Evolutionary conservation across 257 asterid genomes (phyloP).

Genomic region (Euphrasia confusa): DNA sequence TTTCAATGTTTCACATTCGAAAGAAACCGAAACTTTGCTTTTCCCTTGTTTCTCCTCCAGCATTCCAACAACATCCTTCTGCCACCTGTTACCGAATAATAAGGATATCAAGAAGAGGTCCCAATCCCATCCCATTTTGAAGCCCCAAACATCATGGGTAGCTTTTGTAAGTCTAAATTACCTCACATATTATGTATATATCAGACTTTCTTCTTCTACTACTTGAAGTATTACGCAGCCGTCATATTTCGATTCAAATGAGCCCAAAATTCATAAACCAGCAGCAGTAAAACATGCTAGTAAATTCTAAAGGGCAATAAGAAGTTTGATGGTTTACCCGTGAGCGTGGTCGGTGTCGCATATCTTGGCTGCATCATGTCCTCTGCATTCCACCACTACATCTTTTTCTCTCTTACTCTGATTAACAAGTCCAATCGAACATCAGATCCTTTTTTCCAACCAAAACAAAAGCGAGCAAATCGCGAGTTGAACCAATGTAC

Average conservation of each 20-base stretch:
- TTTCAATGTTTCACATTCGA: slow-evolving; percentile 91
- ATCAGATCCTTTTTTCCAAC: slow-evolving; percentile 16
- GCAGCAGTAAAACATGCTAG: neutral
- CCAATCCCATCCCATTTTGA: slow-evolving; percentile 7
- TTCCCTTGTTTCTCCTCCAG: slow-evolving; percentile 65
- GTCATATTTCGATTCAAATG: neutral
- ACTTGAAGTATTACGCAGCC: neutral
- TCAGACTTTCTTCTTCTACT: neutral
- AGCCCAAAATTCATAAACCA: neutral
- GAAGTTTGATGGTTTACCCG: slow-evolving; percentile 43
- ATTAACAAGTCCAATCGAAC: slow-evolving; percentile 1
- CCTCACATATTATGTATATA: neutral
- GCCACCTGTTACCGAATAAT: slow-evolving; percentile 58
- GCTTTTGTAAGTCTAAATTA: neutral
- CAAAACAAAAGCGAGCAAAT: slow-evolving; percentile 1
- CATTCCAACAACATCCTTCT: slow-evolving; percentile 81
- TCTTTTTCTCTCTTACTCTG: slow-evolving; percentile 66
- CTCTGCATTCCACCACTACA: slow-evolving; percentile 87
- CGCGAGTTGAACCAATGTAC: neutral
- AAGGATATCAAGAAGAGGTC: neutral
- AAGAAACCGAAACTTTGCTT: slow-evolving; percentile 48
- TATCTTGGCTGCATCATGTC: slow-evolving; percentile 95
- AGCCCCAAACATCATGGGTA: neutral
- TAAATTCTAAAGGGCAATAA: neutral
- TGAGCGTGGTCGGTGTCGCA: slow-evolving; percentile 79